phyloP scores from a whole-genome alignment of 768 basidiomycete species.

The Lentinula edodes region DNA sequence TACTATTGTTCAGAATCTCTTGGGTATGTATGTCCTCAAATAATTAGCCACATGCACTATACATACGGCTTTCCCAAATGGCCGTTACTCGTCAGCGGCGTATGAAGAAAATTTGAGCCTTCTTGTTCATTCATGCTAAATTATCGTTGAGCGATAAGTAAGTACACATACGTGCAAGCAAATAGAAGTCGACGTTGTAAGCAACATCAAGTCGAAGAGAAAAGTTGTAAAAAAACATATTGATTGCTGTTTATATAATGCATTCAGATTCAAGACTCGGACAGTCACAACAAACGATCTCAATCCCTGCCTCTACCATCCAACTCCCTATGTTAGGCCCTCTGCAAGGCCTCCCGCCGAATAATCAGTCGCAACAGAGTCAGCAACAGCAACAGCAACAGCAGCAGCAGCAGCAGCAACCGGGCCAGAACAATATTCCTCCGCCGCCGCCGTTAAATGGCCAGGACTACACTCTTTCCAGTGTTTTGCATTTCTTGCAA shows the following conservation, averaged over 20 bases:
- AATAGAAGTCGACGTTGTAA: neutral
- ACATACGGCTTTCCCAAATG: no score
- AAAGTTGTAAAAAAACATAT: conserved; percentile 9
- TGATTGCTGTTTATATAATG: conserved; percentile 9
- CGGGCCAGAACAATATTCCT: conserved; percentile 50
- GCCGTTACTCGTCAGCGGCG: no score
- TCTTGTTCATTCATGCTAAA: no score
- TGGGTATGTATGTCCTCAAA: neutral
- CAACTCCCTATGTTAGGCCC: conserved; percentile 70
- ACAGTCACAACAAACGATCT: neutral
- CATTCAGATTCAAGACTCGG: conserved; percentile 1
- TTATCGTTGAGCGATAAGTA: no score
- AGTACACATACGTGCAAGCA: no score
- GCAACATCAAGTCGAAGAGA: neutral
- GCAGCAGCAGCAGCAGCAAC: conserved; percentile 59
- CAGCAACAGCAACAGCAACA: conserved; percentile 38
- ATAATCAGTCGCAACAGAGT: conserved; percentile 51
- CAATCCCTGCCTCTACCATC: conserved; percentile 23
- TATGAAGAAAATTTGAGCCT: no score
- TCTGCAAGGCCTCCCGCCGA: conserved; percentile 57
- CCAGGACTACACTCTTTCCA: conserved; percentile 90
- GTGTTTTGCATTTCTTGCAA: conserved; percentile 95
- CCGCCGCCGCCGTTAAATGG: conserved; percentile 80
- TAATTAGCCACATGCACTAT: neutral
- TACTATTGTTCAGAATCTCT: neutral